These are phyloP conservation scores for Pterocarpus santalinus DNA, from an alignment of 306 rosid species.

Conservation along the genomic window DNA sequence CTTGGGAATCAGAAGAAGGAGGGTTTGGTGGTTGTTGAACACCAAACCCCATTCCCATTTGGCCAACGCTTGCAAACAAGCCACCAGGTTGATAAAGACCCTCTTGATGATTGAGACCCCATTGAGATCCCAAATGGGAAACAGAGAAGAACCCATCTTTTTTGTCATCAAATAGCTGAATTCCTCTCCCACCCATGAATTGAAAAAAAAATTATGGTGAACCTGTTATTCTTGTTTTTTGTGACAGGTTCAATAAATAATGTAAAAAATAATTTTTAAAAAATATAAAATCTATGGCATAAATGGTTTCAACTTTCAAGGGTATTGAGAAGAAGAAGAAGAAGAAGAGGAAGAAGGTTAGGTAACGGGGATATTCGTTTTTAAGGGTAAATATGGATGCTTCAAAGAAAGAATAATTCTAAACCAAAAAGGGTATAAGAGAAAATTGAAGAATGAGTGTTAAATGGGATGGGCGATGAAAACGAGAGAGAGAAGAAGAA, in stretches of 20 bases:
- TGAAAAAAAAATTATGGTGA: constrained; percentile 20
- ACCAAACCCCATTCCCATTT: constrained; percentile 83
- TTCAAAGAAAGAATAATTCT: neutral
- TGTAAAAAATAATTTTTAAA: too few species aligned
- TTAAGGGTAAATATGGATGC: neutral
- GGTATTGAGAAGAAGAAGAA: neutral
- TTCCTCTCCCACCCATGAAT: constrained; percentile 73
- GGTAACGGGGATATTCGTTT: neutral
- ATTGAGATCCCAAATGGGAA: constrained; percentile 71
- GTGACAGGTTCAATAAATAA: constrained; percentile 11
- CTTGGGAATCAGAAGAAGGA: constrained; percentile 58
- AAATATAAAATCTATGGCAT: too few species aligned
- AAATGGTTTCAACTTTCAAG: too few species aligned
- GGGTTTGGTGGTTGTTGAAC: constrained; percentile 42
- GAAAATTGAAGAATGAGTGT: neutral
- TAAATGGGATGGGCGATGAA: constrained; percentile 10
- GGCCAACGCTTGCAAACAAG: constrained; percentile 83
- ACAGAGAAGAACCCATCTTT: constrained; percentile 65
- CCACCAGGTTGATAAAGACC: constrained; percentile 57
- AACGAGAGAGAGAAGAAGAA: constrained; percentile 4
- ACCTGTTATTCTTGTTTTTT: neutral
- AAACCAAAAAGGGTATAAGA: neutral
- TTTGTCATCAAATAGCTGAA: constrained; percentile 62
- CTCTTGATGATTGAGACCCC: constrained; percentile 48
- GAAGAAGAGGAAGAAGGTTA: constrained; percentile 1